Base-by-base conservation (phyloP, 2,329 filamentous ascomycete genomes). In the Fusarium guadeloupense region DNA sequence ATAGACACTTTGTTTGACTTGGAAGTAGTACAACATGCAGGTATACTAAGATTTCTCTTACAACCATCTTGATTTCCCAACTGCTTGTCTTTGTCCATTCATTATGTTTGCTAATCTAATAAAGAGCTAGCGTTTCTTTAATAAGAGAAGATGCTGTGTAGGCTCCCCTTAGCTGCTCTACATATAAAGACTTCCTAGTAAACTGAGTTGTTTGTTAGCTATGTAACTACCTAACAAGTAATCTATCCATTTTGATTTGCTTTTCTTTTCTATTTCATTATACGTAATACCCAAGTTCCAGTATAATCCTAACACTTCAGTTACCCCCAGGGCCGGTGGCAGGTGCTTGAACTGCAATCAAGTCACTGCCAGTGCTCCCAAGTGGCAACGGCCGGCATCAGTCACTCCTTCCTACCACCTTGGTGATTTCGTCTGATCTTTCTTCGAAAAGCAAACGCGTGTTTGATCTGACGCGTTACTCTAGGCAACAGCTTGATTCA, bases 301-400 rank as follows among this genome's bases (percentile, higher is more conserved):
- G 13, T 9, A 7, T 31, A 31, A 7, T 31, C 8, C 14, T 31
- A 7, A 31, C 2, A 12, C 25, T 3, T 26, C n/a, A 25, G 23
- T 7, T 14, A 8, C 4, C 6, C n/a, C n/a, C n/a, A n/a, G n/a
- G n/a, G 28, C 28, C 28, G 7, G 14, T 31, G 7, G 14, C 5
- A 6, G 4, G 17, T 37, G 37, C 21, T 21, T 23, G 19, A 16
- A n/a, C 16, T 41, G 17, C 13, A 25, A 33, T 13, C 1, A 37
- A 44, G 31, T 42, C 23, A 40, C 52, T 38, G 42, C 26, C 61
- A 53, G 50, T 61, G 60, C 31, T 44, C 17, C 20, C 20, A 64
- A 16, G 55, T 59, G 50, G 37, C 41, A 55, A 38, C 40, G 16
- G 28, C 31, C 35, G 38, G n/a, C n/a, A 30, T 8, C 14, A 20